Conservation (phyloP, 2,329 filamentous ascomycete genomes). For the Diaporthe australafricana region DNA sequence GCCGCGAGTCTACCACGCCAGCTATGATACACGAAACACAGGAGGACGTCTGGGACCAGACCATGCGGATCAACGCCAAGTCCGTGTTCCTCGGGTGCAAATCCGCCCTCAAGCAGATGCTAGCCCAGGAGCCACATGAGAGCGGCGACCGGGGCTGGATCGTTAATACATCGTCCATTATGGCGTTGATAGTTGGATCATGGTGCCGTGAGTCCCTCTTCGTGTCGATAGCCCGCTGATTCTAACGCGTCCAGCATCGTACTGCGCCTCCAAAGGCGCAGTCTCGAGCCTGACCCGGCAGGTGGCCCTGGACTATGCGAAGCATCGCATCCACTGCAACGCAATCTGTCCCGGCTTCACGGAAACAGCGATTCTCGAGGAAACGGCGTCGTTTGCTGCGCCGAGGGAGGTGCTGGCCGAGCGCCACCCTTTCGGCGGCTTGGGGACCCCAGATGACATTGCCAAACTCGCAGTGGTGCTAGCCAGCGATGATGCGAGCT, state of each 20-base stretch:
- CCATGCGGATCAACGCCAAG: slow-evolving; percentile 51
- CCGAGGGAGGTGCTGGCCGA: neutral
- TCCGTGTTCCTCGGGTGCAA: slow-evolving; percentile 57
- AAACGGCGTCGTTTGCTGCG: neutral
- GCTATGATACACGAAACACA: slow-evolving; percentile 57
- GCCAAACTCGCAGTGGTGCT: slow-evolving; percentile 27
- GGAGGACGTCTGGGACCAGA: slow-evolving; percentile 58
- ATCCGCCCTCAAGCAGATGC: slow-evolving; percentile 60
- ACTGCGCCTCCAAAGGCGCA: slow-evolving; percentile 61
- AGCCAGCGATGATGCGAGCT: slow-evolving; percentile 32
- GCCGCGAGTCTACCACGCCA: slow-evolving; percentile 39
- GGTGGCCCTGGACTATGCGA: slow-evolving; percentile 61
- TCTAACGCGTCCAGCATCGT: slow-evolving; percentile 46
- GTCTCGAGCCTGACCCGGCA: slow-evolving; percentile 61
- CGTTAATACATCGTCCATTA: slow-evolving; percentile 59
- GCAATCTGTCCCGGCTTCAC: slow-evolving; percentile 64
- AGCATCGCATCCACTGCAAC: slow-evolving; percentile 62
- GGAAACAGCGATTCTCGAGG: slow-evolving; percentile 4
- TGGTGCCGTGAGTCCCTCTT: slow-evolving; percentile 40
- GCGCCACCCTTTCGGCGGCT: slow-evolving; percentile 14
- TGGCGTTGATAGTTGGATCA: slow-evolving; percentile 51
- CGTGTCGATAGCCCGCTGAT: neutral
- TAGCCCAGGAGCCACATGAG: slow-evolving; percentile 54
- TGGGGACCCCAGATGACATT: slow-evolving; percentile 17
- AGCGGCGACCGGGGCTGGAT: slow-evolving; percentile 60